Evolutionary conservation across 2,329 filamentous ascomycete genomes (phyloP).

Genomic region (Metarhizium robertsii): DNA sequence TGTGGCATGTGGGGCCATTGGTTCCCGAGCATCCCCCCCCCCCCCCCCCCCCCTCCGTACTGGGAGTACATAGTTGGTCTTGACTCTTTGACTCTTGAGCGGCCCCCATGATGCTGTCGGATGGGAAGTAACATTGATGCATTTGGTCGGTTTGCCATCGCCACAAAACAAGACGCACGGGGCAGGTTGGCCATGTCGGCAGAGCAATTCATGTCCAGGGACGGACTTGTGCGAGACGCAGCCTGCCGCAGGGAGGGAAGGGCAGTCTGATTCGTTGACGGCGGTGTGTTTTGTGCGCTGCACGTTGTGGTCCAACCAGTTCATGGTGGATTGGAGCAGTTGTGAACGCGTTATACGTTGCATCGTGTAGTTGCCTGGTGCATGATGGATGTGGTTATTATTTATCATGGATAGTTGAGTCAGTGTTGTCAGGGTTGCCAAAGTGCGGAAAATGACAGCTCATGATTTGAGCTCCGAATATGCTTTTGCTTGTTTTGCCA

Average conservation of each 20-base stretch:
- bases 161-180: no score
- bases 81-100: no score
- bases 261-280: background rate
- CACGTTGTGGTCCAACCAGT: background rate
- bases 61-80: no score
- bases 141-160: no score
- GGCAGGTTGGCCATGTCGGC: background rate
- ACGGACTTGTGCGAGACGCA: background rate
- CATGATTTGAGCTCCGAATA: background rate
- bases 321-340: background rate
- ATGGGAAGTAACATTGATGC: no score
- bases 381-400: background rate
- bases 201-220: background rate
- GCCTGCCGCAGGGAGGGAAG: background rate
- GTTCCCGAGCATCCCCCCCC: no score
- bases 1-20: constrained; percentile 2
- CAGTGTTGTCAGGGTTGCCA: background rate
- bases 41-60: no score
- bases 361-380: background rate
- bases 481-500: background rate
- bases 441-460: no score
- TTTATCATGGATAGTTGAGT: background rate
- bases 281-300: constrained; percentile 4
- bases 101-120: no score
- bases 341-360: background rate